Evolutionary conservation across 805 yeast species (phyloP).

Genomic region (Yamadazyma endophytica): DNA sequence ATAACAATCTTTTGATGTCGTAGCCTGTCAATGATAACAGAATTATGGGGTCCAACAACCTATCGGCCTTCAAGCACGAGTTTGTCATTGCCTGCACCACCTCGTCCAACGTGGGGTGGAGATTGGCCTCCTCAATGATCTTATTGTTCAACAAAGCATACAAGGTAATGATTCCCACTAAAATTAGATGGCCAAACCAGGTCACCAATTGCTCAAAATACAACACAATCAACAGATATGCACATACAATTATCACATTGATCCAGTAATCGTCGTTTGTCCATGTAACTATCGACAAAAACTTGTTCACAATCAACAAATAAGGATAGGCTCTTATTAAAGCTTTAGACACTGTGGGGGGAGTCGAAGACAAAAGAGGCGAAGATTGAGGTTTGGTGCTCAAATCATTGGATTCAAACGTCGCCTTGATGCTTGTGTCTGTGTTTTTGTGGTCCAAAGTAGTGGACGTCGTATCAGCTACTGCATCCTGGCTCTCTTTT

Average conservation of each 20-base stretch:
- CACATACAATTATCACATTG: conserved; percentile 56
- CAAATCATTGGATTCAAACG: too few relatives aligned
- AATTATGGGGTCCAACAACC: conserved; percentile 77
- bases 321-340: conserved; percentile 83
- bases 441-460: too few relatives aligned
- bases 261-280: conserved; percentile 81
- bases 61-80: conserved; percentile 70
- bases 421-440: too few relatives aligned
- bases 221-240: conserved; percentile 56
- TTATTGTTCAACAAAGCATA: conserved; percentile 56
- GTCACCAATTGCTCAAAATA: conserved; percentile 74
- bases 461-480: too few relatives aligned
- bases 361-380: conserved; percentile 83
- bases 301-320: conserved; percentile 64
- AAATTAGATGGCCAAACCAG: conserved; percentile 77
- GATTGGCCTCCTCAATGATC: conserved; percentile 55
- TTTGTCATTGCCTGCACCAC: conserved; percentile 73
- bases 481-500: too few relatives aligned
- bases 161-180: conserved; percentile 56
- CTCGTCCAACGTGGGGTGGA: conserved; percentile 81
- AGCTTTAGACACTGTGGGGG: conserved; percentile 85
- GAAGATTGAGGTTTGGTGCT: conserved; percentile 51
- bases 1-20: conserved; percentile 74
- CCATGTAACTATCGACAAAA: conserved; percentile 81
- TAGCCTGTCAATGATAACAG: conserved; percentile 66